Base-by-base conservation (phyloP, 208 protist species). In the Endotrypanum monterogeii region DNA sequence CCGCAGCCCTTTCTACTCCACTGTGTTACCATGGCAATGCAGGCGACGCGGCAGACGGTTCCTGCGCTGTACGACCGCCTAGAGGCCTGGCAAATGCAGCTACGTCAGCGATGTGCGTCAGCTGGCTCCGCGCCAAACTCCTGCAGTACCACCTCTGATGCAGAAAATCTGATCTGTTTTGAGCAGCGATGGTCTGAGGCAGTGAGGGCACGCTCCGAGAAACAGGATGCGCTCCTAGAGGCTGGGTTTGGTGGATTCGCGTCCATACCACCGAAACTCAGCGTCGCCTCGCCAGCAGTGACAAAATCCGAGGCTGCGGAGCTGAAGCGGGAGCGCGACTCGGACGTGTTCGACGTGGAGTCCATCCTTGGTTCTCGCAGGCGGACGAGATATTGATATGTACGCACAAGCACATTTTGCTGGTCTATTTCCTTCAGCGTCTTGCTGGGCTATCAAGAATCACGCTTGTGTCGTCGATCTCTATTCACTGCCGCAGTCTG, bases 1-100 rank as follows among this genome's bases (percentile, higher is more conserved):
- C 61, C 87, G n/a, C 88, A 90, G 68, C 82, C 86, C 4, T 94
- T 87, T 71, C 71, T 95, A 46, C 65, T 84, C 44, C 89, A 86
- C 60, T 88, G 83, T 56, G 79, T 71, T 11, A 7, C 48, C 6
- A 71, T 73, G 37, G 87, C 87, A 1, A 44, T 84, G 20, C 52
- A 39, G 3, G 68, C 67, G 16, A 39, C 82, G 1, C 67, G 37
- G 46, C 54, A 61, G 14, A 37, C 14, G 25, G 50, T 57, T 9
- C 12, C 32, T 3, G 60, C n/a, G 0, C 57, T 77, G 39, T 46
- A 48, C 25, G 57, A 67, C 3, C 83, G 86, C 30, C 70, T 92
- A 3, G 44, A 81, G 61, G 57, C 66, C 28, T 96, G 89, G 88
- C 35, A 80, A 8, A 56, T 76, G 30, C 82, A 91, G 44, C 66